Percentiles rank a stretch among this genome's conserved stretches.
Conservation (phyloP, 2,329 filamentous ascomycete species). For the Trichoderma sp. region DNA sequence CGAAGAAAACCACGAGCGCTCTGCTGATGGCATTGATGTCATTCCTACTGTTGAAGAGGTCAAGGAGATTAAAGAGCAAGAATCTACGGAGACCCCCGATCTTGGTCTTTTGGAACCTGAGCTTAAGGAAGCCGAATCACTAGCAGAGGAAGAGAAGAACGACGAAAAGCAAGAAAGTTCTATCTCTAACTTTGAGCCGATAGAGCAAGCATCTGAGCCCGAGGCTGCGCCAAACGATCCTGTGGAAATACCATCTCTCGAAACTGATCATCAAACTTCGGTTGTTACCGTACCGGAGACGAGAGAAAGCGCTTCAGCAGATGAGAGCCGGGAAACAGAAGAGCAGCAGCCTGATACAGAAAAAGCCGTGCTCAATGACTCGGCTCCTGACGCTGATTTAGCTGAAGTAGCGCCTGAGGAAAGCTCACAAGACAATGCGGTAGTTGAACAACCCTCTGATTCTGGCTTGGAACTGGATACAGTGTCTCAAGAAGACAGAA, state of each 20-base stretch:
- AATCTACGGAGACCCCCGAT: background rate
- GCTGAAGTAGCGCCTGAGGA: background rate
- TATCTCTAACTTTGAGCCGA: conserved; percentile 34
- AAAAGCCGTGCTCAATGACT: background rate
- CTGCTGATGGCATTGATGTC: background rate
- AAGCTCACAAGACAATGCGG: conserved; percentile 30
- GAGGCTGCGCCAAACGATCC: background rate
- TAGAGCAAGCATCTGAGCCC: conserved; percentile 35
- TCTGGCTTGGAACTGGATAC: conserved; percentile 35
- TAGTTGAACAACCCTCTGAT: conserved; percentile 32
- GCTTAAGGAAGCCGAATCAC: background rate
- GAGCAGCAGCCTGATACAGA: conserved; percentile 1
- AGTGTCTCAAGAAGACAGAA: conserved; percentile 39
- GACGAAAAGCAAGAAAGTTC: conserved; percentile 39
- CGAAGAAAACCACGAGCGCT: background rate
- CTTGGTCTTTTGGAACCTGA: conserved; percentile 20
- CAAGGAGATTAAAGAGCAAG: background rate
- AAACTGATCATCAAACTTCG: background rate
- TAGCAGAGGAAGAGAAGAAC: conserved; percentile 43
- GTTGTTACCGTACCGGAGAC: background rate
- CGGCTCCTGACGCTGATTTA: background rate
- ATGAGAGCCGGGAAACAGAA: background rate
- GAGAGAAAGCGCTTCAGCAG: background rate
- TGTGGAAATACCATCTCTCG: background rate
- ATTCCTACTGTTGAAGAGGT: background rate